Conservation (phyloP, 1,284 basidiomycete genomes). For the Fomitopsis schrenkii region DNA sequence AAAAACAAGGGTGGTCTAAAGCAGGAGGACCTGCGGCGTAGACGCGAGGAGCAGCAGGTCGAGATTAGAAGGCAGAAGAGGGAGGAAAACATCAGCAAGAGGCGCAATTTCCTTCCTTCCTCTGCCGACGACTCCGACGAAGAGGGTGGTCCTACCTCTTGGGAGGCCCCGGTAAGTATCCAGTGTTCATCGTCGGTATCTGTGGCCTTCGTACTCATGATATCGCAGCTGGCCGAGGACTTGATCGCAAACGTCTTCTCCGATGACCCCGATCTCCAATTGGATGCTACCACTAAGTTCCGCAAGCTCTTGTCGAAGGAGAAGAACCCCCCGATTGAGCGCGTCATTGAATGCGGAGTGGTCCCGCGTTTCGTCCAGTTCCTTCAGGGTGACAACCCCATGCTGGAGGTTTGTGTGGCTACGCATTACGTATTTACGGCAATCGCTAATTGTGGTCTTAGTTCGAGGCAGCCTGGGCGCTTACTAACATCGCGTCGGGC, state of each 20-base stretch:
- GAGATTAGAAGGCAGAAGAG: constrained; percentile 96
- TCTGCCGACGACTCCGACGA: constrained; percentile 82
- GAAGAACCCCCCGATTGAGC: constrained; percentile 99
- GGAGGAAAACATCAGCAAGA: constrained; percentile 95
- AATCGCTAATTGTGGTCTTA: constrained; percentile 28
- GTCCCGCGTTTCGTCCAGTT: constrained; percentile 98
- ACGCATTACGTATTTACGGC: constrained; percentile 5
- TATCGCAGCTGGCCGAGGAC: constrained; percentile 72
- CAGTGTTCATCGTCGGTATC: constrained; percentile 18
- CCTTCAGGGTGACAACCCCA: constrained; percentile 81
- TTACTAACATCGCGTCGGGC: constrained; percentile 99
- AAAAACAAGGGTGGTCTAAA: constrained; percentile 84
- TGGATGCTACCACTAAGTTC: constrained; percentile 96
- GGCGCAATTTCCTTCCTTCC: constrained; percentile 84
- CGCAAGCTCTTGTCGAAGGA: constrained; percentile 98
- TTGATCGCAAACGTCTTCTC: constrained; percentile 96
- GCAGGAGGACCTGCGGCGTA: constrained; percentile 85
- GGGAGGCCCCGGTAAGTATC: constrained; percentile 70
- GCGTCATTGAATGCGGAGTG: constrained; percentile 96
- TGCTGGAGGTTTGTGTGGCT: constrained; percentile 76
- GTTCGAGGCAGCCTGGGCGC: constrained; percentile 99
- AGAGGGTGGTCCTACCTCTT: constrained; percentile 64
- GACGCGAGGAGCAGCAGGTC: constrained; percentile 95
- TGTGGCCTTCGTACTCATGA: constrained; percentile 10
- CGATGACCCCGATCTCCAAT: constrained; percentile 85